phyloP scores from a whole-genome alignment of 2,329 filamentous ascomycete genomes.

The Venturia nashicola region DNA sequence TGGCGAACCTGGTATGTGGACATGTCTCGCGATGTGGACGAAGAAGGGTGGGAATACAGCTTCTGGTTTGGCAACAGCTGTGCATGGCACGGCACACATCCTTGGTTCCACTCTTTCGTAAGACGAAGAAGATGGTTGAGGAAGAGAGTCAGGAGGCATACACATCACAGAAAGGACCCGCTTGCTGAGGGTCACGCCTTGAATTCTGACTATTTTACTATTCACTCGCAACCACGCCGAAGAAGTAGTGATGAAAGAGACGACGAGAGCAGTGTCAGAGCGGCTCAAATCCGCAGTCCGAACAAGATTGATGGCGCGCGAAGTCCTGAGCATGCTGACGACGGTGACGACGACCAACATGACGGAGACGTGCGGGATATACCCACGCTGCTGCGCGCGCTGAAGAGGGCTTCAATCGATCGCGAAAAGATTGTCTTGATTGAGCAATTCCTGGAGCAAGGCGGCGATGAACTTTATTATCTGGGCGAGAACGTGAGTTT shows the following conservation, averaged over 20 bases:
- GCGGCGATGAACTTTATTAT: slow-evolving; percentile 61
- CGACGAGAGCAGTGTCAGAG: neutral
- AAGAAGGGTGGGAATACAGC: slow-evolving; percentile 93
- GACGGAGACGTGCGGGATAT: slow-evolving; percentile 41
- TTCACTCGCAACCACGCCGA: slow-evolving; percentile 31
- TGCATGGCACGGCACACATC: slow-evolving; percentile 72
- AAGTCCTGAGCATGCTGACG: slow-evolving; percentile 33
- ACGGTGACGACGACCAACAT: slow-evolving; percentile 32
- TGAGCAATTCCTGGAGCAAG: slow-evolving; percentile 68
- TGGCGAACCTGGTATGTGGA: slow-evolving; percentile 62
- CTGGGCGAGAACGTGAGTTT: slow-evolving; percentile 42
- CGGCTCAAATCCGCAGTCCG: neutral
- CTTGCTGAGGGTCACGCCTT: slow-evolving; percentile 50
- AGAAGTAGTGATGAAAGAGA: neutral
- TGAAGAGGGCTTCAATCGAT: slow-evolving; percentile 67
- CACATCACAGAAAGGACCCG: slow-evolving; percentile 19
- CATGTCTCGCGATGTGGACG: slow-evolving; percentile 72
- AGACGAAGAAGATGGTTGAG: slow-evolving; percentile 78
- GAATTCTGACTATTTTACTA: slow-evolving; percentile 68
- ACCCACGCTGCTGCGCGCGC: slow-evolving; percentile 52
- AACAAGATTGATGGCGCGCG: slow-evolving; percentile 8
- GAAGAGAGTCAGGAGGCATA: slow-evolving; percentile 53
- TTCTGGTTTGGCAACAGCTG: slow-evolving; percentile 55
- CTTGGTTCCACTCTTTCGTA: slow-evolving; percentile 95
- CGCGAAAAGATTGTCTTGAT: slow-evolving; percentile 82